Percentiles rank a stretch among this genome's conserved stretches.
Evolutionary conservation across 208 protist genomes (phyloP).

Genomic region (Trypanosoma scelopori): DNA sequence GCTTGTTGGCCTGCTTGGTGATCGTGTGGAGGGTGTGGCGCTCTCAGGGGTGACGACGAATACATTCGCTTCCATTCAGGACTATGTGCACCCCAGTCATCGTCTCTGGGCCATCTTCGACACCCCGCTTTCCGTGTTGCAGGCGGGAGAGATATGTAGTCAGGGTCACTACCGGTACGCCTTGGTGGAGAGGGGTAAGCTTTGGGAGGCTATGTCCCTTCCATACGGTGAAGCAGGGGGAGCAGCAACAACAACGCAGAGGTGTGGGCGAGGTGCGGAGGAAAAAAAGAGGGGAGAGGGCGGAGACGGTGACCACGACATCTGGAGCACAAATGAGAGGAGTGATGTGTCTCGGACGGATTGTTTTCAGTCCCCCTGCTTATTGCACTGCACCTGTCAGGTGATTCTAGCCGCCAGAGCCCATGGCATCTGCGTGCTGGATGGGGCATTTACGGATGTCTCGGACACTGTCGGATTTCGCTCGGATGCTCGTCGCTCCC

Average conservation of each 20-base stretch:
- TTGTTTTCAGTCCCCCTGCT: slow-evolving; percentile 37
- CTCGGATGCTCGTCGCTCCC: slow-evolving; percentile 44
- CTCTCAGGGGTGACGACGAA: slow-evolving; percentile 58
- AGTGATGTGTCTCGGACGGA: slow-evolving; percentile 10
- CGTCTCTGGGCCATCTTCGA: slow-evolving; percentile 86
- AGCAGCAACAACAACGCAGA: slow-evolving; percentile 1
- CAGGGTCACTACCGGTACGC: slow-evolving; percentile 65
- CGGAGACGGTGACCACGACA: background rate
- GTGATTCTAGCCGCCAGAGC: slow-evolving; percentile 69
- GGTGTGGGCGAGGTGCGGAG: no score
- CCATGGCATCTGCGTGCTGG: slow-evolving; percentile 65
- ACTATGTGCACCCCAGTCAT: slow-evolving; percentile 76
- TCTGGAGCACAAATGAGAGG: slow-evolving; percentile 11
- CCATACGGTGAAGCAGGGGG: background rate
- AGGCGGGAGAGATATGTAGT: slow-evolving; percentile 66
- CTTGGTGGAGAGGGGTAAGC: slow-evolving; percentile 70
- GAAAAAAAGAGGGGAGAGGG: no score
- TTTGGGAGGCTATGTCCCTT: slow-evolving; percentile 52
- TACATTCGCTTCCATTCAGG: slow-evolving; percentile 51
- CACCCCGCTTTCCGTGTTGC: slow-evolving; percentile 58
- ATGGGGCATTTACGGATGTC: slow-evolving; percentile 75
- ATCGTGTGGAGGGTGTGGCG: slow-evolving; percentile 69
- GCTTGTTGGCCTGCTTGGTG: slow-evolving; percentile 64
- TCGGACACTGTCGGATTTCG: slow-evolving; percentile 68
- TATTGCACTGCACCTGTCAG: slow-evolving; percentile 50